These are phyloP conservation scores for Collybiopsis luxurians DNA, from an alignment of 768 basidiomycete genomes.

Conservation along the genomic window DNA sequence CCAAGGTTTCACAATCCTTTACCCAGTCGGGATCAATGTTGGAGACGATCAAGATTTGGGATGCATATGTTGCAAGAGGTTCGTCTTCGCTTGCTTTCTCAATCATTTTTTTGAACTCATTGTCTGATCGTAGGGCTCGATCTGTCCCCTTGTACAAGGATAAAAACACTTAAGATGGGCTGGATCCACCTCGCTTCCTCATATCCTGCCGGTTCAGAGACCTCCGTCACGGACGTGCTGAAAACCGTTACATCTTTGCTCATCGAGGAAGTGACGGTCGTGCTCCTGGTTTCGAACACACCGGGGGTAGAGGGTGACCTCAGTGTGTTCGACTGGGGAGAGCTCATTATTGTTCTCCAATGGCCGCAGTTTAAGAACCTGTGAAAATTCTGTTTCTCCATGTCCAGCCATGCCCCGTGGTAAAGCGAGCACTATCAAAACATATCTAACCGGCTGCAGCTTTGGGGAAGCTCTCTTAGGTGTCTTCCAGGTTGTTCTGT, in stretches of 20 bases:
- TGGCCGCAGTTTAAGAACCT: neutral
- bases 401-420: neutral
- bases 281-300: neutral
- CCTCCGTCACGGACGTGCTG: constrained; percentile 1
- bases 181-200: neutral
- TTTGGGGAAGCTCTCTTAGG: neutral
- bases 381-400: neutral
- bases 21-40: neutral
- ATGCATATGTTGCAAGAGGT: neutral
- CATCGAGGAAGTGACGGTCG: neutral
- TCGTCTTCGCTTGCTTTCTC: no score
- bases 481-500: neutral
- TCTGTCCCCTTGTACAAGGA: constrained; percentile 1
- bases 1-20: neutral
- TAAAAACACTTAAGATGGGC: neutral
- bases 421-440: neutral
- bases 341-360: neutral
- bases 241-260: neutral
- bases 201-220: neutral
- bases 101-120: neutral
- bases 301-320: neutral
- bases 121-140: neutral
- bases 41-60: constrained; percentile 2
- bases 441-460: neutral
- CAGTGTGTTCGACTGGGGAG: constrained; percentile 1